A percentile compares a stretch with the other conserved stretches of the same genome.
phyloP scores from a whole-genome alignment of 805 yeast genomes.

The Phaffomyces thermotolerans region DNA sequence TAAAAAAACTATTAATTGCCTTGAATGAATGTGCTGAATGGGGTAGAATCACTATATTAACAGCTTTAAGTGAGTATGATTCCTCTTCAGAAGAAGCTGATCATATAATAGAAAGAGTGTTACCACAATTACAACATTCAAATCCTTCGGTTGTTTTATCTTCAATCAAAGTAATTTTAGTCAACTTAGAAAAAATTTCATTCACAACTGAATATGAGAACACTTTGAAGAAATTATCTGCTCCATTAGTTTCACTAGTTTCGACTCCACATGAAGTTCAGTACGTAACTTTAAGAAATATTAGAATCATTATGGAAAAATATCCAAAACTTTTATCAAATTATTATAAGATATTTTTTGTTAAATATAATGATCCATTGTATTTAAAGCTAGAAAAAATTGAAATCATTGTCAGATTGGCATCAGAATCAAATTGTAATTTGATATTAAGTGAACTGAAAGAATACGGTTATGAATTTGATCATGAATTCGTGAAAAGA shows the following conservation, averaged over 20 bases:
- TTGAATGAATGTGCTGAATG: constrained; percentile 97
- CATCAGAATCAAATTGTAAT: constrained; percentile 51
- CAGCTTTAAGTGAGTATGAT: constrained; percentile 68
- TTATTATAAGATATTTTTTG: constrained; percentile 83
- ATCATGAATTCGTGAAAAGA: constrained; percentile 63
- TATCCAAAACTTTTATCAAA: constrained; percentile 73
- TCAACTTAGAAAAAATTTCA: constrained; percentile 49
- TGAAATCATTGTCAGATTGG: constrained; percentile 65
- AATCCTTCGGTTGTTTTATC: constrained; percentile 91
- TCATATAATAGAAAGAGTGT: constrained; percentile 80
- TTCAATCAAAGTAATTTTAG: constrained; percentile 72
- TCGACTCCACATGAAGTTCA: constrained; percentile 92
- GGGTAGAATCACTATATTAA: constrained; percentile 90
- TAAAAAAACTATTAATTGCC: constrained; percentile 66
- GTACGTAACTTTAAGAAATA: constrained; percentile 86
- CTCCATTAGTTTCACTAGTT: constrained; percentile 82
- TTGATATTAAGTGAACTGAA: constrained; percentile 61
- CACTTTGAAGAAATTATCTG: constrained; percentile 62
- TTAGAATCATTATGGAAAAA: constrained; percentile 80
- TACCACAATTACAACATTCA: constrained; percentile 94
- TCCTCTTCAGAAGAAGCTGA: constrained; percentile 61
- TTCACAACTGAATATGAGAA: constrained; percentile 29
- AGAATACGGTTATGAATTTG: constrained; percentile 82
- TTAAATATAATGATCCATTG: constrained; percentile 79
- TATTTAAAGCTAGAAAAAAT: constrained; percentile 71